Evolutionary conservation across 352 stramenopile species (phyloP).

Genomic region (Phytophthora chlamydospora): DNA sequence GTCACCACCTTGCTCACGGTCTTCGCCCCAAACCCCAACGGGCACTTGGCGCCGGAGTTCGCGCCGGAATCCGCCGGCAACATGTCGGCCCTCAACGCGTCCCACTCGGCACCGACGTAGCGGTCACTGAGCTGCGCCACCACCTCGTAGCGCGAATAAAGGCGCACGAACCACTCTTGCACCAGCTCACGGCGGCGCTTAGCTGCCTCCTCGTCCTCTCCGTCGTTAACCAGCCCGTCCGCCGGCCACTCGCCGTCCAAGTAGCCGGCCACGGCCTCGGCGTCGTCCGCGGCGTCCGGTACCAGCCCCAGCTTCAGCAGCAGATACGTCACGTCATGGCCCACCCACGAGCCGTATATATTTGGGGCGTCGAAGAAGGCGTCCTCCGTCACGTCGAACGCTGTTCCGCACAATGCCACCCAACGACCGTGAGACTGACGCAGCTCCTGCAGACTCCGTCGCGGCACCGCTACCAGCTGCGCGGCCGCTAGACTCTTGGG

Average conservation of each 20-base stretch:
- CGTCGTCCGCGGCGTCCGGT: conserved; percentile 35
- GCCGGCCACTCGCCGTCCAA: conserved; percentile 44
- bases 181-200: conserved; percentile 43
- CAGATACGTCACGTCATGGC: conserved; percentile 58
- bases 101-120: conserved; percentile 52
- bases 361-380: conserved; percentile 52
- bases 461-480: conserved; percentile 20
- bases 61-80: conserved; percentile 28
- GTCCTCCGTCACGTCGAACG: conserved; percentile 57
- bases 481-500: conserved; percentile 15
- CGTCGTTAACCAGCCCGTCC: conserved; percentile 28
- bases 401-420: conserved; percentile 62
- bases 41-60: conserved; percentile 49
- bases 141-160: conserved; percentile 54
- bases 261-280: conserved; percentile 38
- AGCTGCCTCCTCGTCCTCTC: conserved; percentile 15
- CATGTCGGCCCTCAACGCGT: conserved; percentile 43
- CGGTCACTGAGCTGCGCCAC: conserved; percentile 54
- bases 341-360: conserved; percentile 58
- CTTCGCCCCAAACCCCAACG: conserved; percentile 60
- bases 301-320: conserved; percentile 47
- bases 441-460: conserved; percentile 34
- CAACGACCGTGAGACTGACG: conserved; percentile 29
- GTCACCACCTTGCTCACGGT: conserved; percentile 35
- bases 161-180: conserved; percentile 59